Evolutionary conservation across 75 land plant species (phyloP), one percentile per base, ranked within the genome.

Genomic region (Picea sitchensis): DNA sequence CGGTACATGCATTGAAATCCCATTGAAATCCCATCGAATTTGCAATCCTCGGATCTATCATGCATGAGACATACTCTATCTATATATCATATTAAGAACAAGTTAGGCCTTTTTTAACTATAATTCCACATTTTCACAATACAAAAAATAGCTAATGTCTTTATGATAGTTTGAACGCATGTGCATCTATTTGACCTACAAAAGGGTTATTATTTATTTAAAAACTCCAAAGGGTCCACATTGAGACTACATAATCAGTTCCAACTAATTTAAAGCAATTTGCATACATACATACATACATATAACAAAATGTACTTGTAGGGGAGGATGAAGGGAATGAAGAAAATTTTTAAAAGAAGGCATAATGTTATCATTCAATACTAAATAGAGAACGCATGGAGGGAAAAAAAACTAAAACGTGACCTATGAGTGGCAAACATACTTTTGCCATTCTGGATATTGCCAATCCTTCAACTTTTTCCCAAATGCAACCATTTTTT

Each of bases 391-490:
- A 68, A 68, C 38, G 72, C 31, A 68, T 18, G 38, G 38, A 68
- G 38, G 18, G 38, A 36, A 7, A 36, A 7, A 17, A 15, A 17
- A 6, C 9, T 36, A 68, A 15, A 34, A 17, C n/a, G 0, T 67
- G 20, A 68, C 31, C 34, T 34, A 17, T 0, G 4, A 67, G 44
- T 4, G 38, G 21, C 47, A 73, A 14, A 80, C 87, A 82, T 87
- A 91, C 93, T 69, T 80, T 81, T 88, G 77, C 93, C 93, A 91
- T 83, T 86, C 91, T 77, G 74, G 84, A 47, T 89, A 56, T 54
- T 82, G 88, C 44, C 80, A 69, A 59, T 84, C 87, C 80, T 63
- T 80, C 85, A 91, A 77, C 80, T 82, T 89, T 78, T 91, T 91
- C 59, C 93, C 93, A 74, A 91, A 91, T 13, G 72, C 84, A 64